phyloP scores from a whole-genome alignment of 441 rosid species.

The Geranium incanum region DNA sequence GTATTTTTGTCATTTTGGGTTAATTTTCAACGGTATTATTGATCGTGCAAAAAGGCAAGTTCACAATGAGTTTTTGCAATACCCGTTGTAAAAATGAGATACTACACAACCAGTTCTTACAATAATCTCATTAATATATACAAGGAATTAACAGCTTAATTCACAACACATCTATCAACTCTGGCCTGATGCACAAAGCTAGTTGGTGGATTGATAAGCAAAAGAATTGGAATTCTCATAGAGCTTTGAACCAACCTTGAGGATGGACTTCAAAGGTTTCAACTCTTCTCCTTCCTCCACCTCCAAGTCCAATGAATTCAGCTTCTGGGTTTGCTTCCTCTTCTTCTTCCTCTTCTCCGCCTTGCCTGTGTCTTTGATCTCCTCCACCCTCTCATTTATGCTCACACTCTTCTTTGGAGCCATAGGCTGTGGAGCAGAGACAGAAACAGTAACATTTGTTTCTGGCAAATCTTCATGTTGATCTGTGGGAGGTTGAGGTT shows the following conservation, averaged over 20 bases:
- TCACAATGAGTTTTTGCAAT: no score
- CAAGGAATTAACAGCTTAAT: neutral
- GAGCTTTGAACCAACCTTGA: neutral
- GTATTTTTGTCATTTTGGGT: no score
- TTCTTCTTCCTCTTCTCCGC: neutral
- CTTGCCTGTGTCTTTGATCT: constrained; percentile 2
- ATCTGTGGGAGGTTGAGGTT: neutral
- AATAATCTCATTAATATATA: neutral
- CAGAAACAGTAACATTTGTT: neutral
- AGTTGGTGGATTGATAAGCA: neutral
- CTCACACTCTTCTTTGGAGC: constrained; percentile 7
- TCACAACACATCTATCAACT: no score
- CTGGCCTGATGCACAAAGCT: neutral
- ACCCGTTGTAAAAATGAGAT: no score
- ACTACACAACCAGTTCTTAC: no score
- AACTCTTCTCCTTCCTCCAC: neutral
- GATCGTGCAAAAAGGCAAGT: no score
- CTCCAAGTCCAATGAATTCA: constrained; percentile 3
- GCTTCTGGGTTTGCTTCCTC: constrained; percentile 7
- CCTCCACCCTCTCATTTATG: constrained; percentile 5
- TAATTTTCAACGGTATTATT: no score
- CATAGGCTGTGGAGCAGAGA: neutral
- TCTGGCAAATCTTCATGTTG: neutral
- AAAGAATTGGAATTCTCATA: neutral
- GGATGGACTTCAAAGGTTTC: neutral